Conservation (phyloP, 2,329 filamentous ascomycete species). For the Monosporascus sp. region DNA sequence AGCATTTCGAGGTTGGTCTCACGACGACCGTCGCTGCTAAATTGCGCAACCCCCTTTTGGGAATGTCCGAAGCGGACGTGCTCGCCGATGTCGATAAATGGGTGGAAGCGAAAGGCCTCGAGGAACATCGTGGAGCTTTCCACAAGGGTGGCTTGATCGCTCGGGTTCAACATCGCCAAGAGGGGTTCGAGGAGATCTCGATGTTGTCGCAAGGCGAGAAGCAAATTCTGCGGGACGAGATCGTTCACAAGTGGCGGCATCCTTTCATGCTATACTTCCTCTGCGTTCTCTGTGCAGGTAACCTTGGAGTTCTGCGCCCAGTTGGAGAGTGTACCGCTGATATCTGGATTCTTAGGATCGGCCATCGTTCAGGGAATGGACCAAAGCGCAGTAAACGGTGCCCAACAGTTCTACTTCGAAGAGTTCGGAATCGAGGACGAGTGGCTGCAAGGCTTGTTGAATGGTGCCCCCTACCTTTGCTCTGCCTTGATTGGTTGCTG, state of each 20-base stretch:
- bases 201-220: slow-evolving; percentile 51
- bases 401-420: slow-evolving; percentile 56
- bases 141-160: slow-evolving; percentile 18
- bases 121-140: slow-evolving; percentile 24
- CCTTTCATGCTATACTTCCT: slow-evolving; percentile 59
- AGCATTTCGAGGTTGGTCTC: neutral
- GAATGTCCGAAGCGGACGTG: slow-evolving; percentile 7
- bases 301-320: neutral
- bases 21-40: slow-evolving; percentile 1
- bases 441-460: slow-evolving; percentile 57
- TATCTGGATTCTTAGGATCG: slow-evolving; percentile 22
- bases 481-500: slow-evolving; percentile 66
- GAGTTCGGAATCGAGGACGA: slow-evolving; percentile 52
- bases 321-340: slow-evolving; percentile 37
- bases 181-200: slow-evolving; percentile 39
- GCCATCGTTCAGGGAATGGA: slow-evolving; percentile 67
- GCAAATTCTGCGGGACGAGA: slow-evolving; percentile 50
- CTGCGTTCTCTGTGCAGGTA: slow-evolving; percentile 41
- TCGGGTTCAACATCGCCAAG: slow-evolving; percentile 33
- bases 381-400: slow-evolving; percentile 63
- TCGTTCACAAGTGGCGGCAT: slow-evolving; percentile 61
- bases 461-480: slow-evolving; percentile 56
- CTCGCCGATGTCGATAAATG: slow-evolving; percentile 31
- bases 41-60: slow-evolving; percentile 6
- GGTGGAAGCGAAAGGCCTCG: slow-evolving; percentile 28